Base-by-base conservation (phyloP, 768 basidiomycete genomes). In the Phanerodontia chrysosporium region DNA sequence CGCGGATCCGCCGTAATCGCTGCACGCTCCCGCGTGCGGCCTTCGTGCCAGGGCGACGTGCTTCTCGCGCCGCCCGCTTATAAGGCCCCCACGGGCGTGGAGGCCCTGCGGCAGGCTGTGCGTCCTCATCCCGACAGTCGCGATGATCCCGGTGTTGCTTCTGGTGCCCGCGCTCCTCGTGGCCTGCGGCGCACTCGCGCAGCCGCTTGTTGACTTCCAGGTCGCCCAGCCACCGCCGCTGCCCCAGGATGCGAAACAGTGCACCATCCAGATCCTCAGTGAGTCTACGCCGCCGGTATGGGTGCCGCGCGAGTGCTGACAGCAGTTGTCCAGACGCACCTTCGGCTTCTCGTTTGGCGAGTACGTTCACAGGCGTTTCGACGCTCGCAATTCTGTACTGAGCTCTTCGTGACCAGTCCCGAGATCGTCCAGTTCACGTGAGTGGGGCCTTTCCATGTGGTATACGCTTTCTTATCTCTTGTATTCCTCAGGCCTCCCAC, bases 191-290 rank as follows among this genome's bases (percentile, higher is more conserved):
- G 61, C 63, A 22, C 51, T 51, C 22, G 67, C 74, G 7, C 69
- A 72, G 24, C 69, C 66, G 13, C 70, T 80, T n/a, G 76, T 79
- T 42, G 75, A 83, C 67, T 91, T 91, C 67, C 88, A 90, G 68
- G 87, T 91, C 55, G 76, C 84, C 10, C 83, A 90, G 62, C 88
- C 90, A 3, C 86, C 86, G 13, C 80, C 84, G 2, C 75, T 90
- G n/a, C 87, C 90, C 12, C 69, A 72, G 48, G 72, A 81, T 65
- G 78, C 76, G 16, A 80, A 83, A 63, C 76, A 83, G 65, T 90
- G 90, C 66, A 89, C 86, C 0, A 72, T 83, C 18, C 74, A 82
- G 70, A 77, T 90, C 53, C 71, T 91, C 76, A 85, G 86, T 89
- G 61, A 66, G 80, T 72, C 22, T n/a, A 18, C 18, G 22, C 8